A percentile compares a stretch with the other conserved stretches of the same genome.
These are phyloP conservation scores for Stereocaulon alpinum DNA, from an alignment of 495 filamentous ascomycete genomes.

Conservation along the genomic window DNA sequence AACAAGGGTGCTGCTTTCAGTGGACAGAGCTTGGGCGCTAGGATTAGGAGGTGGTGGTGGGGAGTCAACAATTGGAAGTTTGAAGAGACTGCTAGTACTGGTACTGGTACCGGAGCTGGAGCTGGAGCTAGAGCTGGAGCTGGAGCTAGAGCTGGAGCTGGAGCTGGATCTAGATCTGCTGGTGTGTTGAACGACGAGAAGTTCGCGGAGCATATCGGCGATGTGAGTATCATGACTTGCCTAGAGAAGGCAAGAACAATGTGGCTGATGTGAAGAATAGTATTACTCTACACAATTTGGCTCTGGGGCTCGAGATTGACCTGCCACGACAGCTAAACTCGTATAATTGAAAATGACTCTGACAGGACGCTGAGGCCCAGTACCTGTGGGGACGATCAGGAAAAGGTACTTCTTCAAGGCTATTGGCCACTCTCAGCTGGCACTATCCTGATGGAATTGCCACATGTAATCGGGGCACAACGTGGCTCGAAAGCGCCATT, in stretches of 20 bases:
- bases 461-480: no score
- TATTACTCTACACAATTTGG: slow-evolving; percentile 37
- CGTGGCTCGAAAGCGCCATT: neutral
- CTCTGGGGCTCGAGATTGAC: slow-evolving; percentile 19
- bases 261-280: slow-evolving; percentile 34
- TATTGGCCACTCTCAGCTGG: no score
- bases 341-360: no score
- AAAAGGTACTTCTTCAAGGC: no score
- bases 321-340: no score
- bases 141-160: neutral
- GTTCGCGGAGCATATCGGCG: slow-evolving; percentile 34
- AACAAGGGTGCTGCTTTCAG: slow-evolving; percentile 61
- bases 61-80: slow-evolving; percentile 77
- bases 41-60: slow-evolving; percentile 80
- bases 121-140: no score
- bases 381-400: no score
- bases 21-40: slow-evolving; percentile 59
- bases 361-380: no score
- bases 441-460: no score
- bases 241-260: slow-evolving; percentile 26
- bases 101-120: no score
- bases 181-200: slow-evolving; percentile 16
- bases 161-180: neutral
- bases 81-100: slow-evolving; percentile 22
- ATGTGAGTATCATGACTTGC: slow-evolving; percentile 33